These are phyloP conservation scores for Chytriomyces sp. DNA, from an alignment of 192 early-diverging fungal species.

Conservation along the genomic window DNA sequence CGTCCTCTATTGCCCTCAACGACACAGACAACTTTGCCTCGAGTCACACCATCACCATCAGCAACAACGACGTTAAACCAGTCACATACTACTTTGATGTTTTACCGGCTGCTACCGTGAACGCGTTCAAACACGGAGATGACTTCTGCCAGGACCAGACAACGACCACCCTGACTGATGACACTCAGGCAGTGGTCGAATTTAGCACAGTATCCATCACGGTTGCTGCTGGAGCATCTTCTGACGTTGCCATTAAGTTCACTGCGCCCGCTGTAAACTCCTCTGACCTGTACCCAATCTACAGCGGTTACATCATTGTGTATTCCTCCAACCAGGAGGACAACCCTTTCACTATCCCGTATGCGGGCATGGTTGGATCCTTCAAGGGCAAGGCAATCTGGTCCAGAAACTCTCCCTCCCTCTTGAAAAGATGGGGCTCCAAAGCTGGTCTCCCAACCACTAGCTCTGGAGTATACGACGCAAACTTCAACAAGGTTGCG, in stretches of 20 bases:
- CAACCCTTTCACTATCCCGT: conserved; percentile 27
- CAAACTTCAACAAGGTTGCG: neutral
- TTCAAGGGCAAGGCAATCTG: neutral
- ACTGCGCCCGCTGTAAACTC: conserved; percentile 22
- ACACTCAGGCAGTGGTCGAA: neutral
- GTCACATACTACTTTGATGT: conserved; percentile 28
- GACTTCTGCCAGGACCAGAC: conserved; percentile 28
- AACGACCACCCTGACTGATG: conserved; percentile 16
- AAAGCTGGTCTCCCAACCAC: neutral
- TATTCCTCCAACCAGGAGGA: conserved; percentile 2
- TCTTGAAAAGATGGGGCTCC: neutral
- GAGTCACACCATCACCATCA: conserved; percentile 26
- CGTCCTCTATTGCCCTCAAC: conserved; percentile 44
- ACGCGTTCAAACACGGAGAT: conserved; percentile 7
- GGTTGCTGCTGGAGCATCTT: conserved; percentile 34
- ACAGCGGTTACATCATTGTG: conserved; percentile 37
- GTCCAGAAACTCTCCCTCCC: conserved; percentile 2
- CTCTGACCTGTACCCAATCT: conserved; percentile 31
- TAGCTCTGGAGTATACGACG: neutral
- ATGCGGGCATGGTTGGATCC: conserved; percentile 28
- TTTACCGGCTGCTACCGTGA: conserved; percentile 25
- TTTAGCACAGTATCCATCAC: conserved; percentile 15
- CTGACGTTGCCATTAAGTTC: conserved; percentile 32
- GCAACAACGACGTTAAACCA: conserved; percentile 27
- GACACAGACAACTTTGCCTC: conserved; percentile 34